Percentiles rank a stretch among this genome's conserved stretches.
Conservation (phyloP, 345 rosid genomes). For the Hibiscus tridactylites region DNA sequence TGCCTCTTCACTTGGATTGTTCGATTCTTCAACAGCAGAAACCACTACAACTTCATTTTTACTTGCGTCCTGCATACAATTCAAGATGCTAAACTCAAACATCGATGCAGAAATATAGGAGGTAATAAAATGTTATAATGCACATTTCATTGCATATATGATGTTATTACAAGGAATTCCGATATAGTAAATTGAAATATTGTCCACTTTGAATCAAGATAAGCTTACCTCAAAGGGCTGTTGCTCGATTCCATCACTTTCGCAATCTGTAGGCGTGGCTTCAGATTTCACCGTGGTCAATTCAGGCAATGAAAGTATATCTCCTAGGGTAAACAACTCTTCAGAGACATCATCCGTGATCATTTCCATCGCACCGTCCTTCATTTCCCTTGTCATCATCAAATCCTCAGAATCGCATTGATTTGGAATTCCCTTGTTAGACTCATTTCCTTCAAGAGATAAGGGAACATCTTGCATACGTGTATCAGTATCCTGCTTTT, state of each 20-base stretch:
- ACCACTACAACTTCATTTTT: constrained; percentile 7
- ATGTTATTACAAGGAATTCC: background rate
- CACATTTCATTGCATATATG: background rate
- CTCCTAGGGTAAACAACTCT: constrained; percentile 34
- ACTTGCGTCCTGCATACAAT: constrained; percentile 25
- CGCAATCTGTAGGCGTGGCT: constrained; percentile 9
- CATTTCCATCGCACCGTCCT: constrained; percentile 12
- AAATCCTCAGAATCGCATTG: constrained; percentile 14
- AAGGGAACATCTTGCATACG: constrained; percentile 1
- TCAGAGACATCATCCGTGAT: constrained; percentile 11
- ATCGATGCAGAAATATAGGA: no score
- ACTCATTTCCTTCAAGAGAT: background rate
- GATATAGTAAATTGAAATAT: background rate
- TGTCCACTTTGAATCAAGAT: background rate
- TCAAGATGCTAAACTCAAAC: background rate
- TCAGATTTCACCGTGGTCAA: constrained; percentile 14
- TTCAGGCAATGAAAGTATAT: constrained; percentile 29
- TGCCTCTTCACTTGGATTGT: constrained; percentile 8
- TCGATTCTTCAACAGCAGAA: constrained; percentile 12
- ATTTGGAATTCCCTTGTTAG: constrained; percentile 18
- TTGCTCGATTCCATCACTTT: constrained; percentile 17
- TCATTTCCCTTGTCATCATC: constrained; percentile 7
- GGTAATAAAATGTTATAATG: background rate
- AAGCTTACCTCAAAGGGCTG: constrained; percentile 30
- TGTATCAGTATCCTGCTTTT: constrained; percentile 5